A percentile compares a stretch with the other conserved stretches of the same genome.
Evolutionary conservation across 164 flowering plant species (phyloP).

Genomic region (Nymphaea colorata): DNA sequence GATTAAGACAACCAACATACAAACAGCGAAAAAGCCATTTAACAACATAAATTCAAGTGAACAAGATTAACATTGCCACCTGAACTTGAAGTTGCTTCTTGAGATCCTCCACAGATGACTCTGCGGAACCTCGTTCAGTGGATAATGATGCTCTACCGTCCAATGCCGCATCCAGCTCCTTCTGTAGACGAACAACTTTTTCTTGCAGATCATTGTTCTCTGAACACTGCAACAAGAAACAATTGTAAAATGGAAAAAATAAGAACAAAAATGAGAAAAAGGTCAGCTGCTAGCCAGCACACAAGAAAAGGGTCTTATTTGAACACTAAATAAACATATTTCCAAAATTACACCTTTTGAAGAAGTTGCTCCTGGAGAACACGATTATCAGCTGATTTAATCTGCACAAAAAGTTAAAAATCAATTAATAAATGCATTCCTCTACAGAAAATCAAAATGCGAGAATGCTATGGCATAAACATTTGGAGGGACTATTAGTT

Average conservation of each 20-base stretch:
- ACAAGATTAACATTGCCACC: constrained; percentile 23
- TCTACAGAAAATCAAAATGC: neutral
- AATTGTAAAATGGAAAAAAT: neutral
- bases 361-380: constrained; percentile 87
- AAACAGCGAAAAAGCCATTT: no score
- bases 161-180: constrained; percentile 30
- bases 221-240: constrained; percentile 34
- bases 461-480: no score
- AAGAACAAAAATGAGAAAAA: neutral
- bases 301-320: no score
- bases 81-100: constrained; percentile 63
- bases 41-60: no score
- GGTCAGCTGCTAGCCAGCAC: no score
- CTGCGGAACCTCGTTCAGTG: constrained; percentile 28
- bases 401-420: constrained; percentile 32
- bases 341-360: constrained; percentile 43
- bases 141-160: constrained; percentile 9
- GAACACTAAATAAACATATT: neutral
- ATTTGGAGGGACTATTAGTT: no score
- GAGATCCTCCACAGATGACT: constrained; percentile 52
- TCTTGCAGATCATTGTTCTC: constrained; percentile 71
- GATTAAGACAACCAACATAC: no score
- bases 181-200: constrained; percentile 50
- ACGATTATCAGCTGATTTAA: constrained; percentile 91
- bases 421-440: neutral